Evolutionary conservation across 2,329 filamentous ascomycete genomes (phyloP).

Genomic region (Raffaelea ambrosiae): DNA sequence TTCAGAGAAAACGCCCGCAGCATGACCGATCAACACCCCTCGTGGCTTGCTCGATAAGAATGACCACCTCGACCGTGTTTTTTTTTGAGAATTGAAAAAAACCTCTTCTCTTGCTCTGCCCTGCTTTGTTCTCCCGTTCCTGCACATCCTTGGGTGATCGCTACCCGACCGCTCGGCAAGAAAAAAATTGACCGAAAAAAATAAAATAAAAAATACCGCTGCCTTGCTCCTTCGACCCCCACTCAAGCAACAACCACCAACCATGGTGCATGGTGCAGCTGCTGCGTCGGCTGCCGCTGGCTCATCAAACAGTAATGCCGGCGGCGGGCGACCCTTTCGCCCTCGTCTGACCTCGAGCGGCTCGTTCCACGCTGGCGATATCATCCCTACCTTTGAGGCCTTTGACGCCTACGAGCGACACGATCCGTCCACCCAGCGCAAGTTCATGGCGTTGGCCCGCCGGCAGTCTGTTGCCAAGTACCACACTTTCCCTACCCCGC

Average conservation of each 20-base stretch:
- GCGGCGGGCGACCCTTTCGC: slow-evolving; percentile 7
- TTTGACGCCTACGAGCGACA: slow-evolving; percentile 10
- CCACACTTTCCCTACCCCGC: slow-evolving; percentile 71
- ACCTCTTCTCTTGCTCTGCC: no score
- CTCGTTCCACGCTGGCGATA: slow-evolving; percentile 44
- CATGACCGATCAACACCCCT: no score
- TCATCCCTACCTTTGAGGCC: slow-evolving; percentile 30
- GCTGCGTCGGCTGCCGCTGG: slow-evolving; percentile 10
- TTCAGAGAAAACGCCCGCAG: no score
- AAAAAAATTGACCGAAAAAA: not conserved
- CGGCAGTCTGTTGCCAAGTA: slow-evolving; percentile 51
- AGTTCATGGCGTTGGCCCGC: slow-evolving; percentile 16
- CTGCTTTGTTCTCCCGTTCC: no score
- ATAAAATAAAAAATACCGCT: not conserved
- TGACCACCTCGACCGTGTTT: no score
- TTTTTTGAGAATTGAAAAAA: no score
- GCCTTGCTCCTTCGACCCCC: no score
- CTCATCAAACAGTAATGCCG: slow-evolving; percentile 1
- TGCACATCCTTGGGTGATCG: no score
- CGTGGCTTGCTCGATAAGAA: no score
- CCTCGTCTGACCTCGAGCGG: slow-evolving; percentile 25
- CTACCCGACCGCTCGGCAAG: no score
- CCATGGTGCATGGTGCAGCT: slow-evolving; percentile 15
- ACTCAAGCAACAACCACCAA: no score
- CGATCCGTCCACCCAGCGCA: slow-evolving; percentile 10